Base-by-base conservation (phyloP, 768 basidiomycete genomes). In the Tricholoma matsutake region DNA sequence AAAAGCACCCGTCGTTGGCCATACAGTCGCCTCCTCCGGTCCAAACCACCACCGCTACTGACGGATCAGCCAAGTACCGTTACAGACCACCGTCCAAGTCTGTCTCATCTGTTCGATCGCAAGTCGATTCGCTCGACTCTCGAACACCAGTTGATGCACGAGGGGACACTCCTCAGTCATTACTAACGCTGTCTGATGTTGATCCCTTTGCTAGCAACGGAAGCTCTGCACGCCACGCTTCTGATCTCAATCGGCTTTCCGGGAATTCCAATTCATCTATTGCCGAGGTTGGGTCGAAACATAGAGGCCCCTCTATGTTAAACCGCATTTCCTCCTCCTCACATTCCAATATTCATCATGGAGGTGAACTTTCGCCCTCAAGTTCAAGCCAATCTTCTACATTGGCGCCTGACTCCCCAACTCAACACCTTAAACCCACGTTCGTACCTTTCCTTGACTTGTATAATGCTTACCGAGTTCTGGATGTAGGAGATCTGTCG, bases 131-230 rank as follows among this genome's bases (percentile, higher is more conserved):
- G 22, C 70, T 78, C 32, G 82, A 81, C 60, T 84, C 85, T 7
- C 71, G 72, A 43, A 86, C 86, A 3, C 86, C 87, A 5, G 72
- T 76, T 16, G 86, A 88, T 65, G 74, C 73, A 56, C 79, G 72
- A 25, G 68, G 68, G 57, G 69, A 75, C 54, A 55, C 66, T 39
- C 76, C 81, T 43, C 78, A 81, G 41, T 88, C 88, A 2, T 72
- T 89, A 58, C 68, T 88, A 57, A 86, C 86, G 3, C 76, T 86
- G 22, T 83, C 85, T 9, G 88, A 89, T 65, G 61, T 76, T 6
- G 87, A 89, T 74, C 87, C 87, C 5, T 88, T 89, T 66, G 85
- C 84, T 28, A 78, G 82, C 18, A 77, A 78, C 47, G 76, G 77
- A 45, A 75, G 83, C 22, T 64, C 75, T 60, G 64, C 76, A 62